Evolutionary conservation across 768 basidiomycete genomes (phyloP).

Genomic region (Rubroboletus satanas): DNA sequence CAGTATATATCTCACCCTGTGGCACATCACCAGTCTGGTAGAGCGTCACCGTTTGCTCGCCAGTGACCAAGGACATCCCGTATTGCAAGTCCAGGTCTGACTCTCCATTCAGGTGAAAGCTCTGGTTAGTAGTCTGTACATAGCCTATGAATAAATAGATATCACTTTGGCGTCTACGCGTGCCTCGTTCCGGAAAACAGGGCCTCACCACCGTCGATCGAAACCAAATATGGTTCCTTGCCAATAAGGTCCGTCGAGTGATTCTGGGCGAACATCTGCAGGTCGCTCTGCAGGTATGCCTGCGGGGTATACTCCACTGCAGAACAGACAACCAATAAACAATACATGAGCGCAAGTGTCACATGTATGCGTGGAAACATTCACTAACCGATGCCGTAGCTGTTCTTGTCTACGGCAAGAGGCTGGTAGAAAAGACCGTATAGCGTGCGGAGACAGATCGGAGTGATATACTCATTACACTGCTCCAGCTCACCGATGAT

Average conservation of each 20-base stretch:
- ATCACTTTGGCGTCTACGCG: not conserved
- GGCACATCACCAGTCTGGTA: conserved; percentile 32
- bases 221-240: conserved; percentile 27
- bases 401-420: conserved; percentile 25
- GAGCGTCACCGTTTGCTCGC: conserved; percentile 27
- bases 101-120: conserved; percentile 25
- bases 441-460: conserved; percentile 26
- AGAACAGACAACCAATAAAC: not conserved
- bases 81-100: conserved; percentile 33
- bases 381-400: conserved; percentile 32
- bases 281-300: conserved; percentile 28
- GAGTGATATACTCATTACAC: conserved; percentile 31
- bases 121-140: conserved; percentile 19
- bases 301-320: conserved; percentile 35
- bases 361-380: not conserved
- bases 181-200: not conserved
- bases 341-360: not conserved
- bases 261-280: conserved; percentile 32
- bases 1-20: not conserved
- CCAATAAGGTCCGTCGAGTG: conserved; percentile 20
- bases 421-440: conserved; percentile 28
- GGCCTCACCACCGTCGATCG: conserved; percentile 35
- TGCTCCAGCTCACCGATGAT: conserved; percentile 11
- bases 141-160: conserved; percentile 14
- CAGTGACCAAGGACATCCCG: conserved; percentile 30